These are phyloP conservation scores for Corylus americana DNA, from an alignment of 306 rosid genomes.

Conservation along the genomic window DNA sequence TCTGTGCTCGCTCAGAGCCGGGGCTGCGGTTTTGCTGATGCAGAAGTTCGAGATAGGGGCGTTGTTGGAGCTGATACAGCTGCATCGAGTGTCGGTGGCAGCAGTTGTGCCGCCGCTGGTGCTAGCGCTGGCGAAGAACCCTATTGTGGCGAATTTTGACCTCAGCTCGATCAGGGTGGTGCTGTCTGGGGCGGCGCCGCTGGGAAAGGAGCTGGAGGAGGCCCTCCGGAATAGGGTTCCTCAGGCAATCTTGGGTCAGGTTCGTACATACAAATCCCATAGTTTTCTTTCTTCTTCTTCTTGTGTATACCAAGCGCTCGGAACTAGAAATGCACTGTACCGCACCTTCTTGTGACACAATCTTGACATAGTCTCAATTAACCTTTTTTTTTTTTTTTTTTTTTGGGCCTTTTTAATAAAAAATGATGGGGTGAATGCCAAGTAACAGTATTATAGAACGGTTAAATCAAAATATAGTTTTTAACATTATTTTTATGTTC, in stretches of 20 bases:
- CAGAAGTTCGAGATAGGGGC: slow-evolving; percentile 76
- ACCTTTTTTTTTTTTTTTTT: no score
- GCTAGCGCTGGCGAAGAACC: slow-evolving; percentile 75
- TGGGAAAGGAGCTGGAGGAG: slow-evolving; percentile 81
- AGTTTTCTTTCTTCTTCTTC: neutral
- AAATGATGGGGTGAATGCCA: no score
- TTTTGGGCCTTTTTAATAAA: no score
- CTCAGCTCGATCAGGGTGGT: slow-evolving; percentile 66
- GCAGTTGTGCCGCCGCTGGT: slow-evolving; percentile 91
- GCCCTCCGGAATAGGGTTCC: slow-evolving; percentile 64
- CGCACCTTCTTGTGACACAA: no score
- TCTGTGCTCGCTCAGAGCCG: slow-evolving; percentile 59
- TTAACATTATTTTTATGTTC: no score
- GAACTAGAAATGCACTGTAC: no score
- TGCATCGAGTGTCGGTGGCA: slow-evolving; percentile 62
- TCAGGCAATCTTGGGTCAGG: slow-evolving; percentile 82
- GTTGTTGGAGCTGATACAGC: slow-evolving; percentile 52
- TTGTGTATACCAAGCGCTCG: no score
- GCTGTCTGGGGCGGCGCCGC: slow-evolving; percentile 84
- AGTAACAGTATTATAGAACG: no score
- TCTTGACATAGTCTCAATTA: no score
- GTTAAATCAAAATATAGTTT: no score
- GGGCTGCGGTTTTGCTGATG: slow-evolving; percentile 66
- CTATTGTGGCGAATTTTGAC: slow-evolving; percentile 59
- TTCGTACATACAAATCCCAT: neutral